Conservation (phyloP, 1,139 yeast species). For the Candida sojae region DNA sequence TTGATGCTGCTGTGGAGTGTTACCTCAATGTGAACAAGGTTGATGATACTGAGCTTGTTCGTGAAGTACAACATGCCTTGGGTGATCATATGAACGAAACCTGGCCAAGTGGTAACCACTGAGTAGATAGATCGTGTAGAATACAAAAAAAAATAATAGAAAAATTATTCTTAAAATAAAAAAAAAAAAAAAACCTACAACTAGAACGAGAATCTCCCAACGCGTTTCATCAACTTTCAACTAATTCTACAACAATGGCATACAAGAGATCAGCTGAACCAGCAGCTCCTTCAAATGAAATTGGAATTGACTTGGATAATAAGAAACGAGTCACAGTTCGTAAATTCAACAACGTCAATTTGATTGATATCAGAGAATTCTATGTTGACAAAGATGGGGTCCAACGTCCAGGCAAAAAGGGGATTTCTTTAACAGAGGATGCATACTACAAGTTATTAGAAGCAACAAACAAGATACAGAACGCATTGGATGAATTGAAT, state of each 20-base stretch:
- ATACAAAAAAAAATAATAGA: not conserved
- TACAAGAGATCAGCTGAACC: conserved; percentile 8
- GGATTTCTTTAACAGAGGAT: conserved; percentile 75
- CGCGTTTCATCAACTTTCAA: conserved; percentile 1
- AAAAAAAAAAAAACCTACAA: not conserved
- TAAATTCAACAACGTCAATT: conserved; percentile 60
- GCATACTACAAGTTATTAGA: conserved; percentile 61
- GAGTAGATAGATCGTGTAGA: conserved; percentile 6
- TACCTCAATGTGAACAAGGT: conserved; percentile 50
- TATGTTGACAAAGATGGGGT: conserved; percentile 63
- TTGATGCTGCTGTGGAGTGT: conserved; percentile 60
- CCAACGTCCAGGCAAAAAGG: conserved; percentile 79
- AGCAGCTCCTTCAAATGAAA: conserved; percentile 8
- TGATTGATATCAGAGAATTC: conserved; percentile 82
- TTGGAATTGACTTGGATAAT: conserved; percentile 47
- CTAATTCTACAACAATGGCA: conserved; percentile 6
- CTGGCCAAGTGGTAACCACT: conserved; percentile 68
- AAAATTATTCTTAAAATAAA: not conserved
- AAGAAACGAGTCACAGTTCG: conserved; percentile 74
- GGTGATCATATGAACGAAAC: conserved; percentile 65
- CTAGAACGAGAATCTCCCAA: not conserved
- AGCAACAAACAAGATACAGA: conserved; percentile 55
- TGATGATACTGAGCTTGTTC: conserved; percentile 46
- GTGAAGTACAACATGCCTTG: conserved; percentile 45
- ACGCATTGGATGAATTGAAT: conserved; percentile 55